Base-by-base conservation (phyloP, 2,329 filamentous ascomycete species). In the Aureobasidium leucospermi region DNA sequence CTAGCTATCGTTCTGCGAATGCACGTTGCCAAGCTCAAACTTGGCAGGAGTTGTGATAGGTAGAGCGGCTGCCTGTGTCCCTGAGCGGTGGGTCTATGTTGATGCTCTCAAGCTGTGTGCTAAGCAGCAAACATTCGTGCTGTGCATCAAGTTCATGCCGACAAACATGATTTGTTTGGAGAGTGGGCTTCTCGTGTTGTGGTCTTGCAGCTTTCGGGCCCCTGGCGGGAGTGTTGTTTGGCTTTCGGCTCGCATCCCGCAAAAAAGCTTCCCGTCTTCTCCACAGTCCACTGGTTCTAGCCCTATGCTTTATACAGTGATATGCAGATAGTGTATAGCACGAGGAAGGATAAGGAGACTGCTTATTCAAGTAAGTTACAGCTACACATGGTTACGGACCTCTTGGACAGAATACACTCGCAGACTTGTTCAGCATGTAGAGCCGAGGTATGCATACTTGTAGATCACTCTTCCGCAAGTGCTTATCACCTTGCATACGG, bases 1-100 rank as follows among this genome's bases (percentile, higher is more conserved):
- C 34, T 23, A 15, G n/a, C 39, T 55, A 55, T 55, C 51, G 38
- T 55, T 29, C 13, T 43, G 23, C 11, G 38, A 34, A 55, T 32
- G 51, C 51, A 55, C 51, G 51, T 55, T 55, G 51, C 51, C 51
- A 55, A 55, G 51, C 28, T 28, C 19, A 15, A 42, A 43, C 51
- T 55, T 55, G 51, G 51, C 51, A 55, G 51, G 51, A 55, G 51
- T 42, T 42, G 29, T 36, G 23, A 28, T n/a, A 2, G 23, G 51
- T 23, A 11, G n/a, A 36, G 34, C 23, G 31, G 9, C 46, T 34
- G 34, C n/a, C 31, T 51, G 15, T 15, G 23, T 19, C 15, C 19
- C 41, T 7, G 10, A 9, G 15, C 8, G 11, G 48, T 52, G 48
- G 48, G 48, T 52, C 48, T 38, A 38, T 16, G n/a, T 38, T 49